These are phyloP conservation scores for Leptographium wingfieldii DNA, from an alignment of 2,329 filamentous ascomycete genomes.

Conservation along the genomic window DNA sequence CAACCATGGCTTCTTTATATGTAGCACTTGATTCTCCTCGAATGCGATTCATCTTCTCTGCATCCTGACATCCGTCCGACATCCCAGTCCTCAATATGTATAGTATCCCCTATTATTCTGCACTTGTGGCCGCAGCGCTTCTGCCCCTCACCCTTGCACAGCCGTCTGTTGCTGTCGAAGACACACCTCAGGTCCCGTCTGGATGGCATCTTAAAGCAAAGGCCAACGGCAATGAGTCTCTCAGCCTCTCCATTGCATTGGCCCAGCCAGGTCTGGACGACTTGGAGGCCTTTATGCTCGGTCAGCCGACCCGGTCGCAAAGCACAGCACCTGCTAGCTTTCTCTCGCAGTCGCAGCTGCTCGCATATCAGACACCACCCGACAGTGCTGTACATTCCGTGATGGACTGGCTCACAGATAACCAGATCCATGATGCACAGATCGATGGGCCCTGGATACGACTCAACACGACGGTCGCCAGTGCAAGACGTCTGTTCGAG, in stretches of 20 bases:
- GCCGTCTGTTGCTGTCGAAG: neutral
- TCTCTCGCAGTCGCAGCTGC: neutral
- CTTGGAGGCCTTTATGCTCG: constrained; percentile 2
- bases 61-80: neutral
- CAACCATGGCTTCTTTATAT: no score
- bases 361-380: neutral
- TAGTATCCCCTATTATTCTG: neutral
- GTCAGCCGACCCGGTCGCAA: neutral
- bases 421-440: constrained; percentile 22
- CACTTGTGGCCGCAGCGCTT: neutral
- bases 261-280: constrained; percentile 4
- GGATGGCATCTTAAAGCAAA: constrained; percentile 4
- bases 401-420: constrained; percentile 27
- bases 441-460: constrained; percentile 28
- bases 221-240: neutral
- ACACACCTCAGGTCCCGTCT: neutral
- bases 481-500: constrained; percentile 27
- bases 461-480: constrained; percentile 26
- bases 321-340: neutral
- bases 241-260: constrained; percentile 7
- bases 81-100: neutral
- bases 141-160: neutral
- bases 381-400: constrained; percentile 16
- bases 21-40: no score
- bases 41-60: neutral